phyloP scores from a whole-genome alignment of 1,284 basidiomycete genomes.

The Cryptococcus deneoformans region DNA sequence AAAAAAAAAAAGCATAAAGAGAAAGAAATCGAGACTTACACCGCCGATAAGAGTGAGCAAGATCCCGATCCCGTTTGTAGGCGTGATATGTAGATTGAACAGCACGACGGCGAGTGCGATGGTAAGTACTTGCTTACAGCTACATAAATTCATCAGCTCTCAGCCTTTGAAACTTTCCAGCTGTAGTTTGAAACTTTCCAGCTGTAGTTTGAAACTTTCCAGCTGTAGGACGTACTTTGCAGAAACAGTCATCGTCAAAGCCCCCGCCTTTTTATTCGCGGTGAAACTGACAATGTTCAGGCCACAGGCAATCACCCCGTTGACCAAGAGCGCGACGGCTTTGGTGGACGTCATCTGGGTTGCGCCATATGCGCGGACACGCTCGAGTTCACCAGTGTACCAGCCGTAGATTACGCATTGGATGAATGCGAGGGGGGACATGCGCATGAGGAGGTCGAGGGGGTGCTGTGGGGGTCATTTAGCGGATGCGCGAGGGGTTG shows the following conservation, averaged over 20 bases:
- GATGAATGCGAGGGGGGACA: slow-evolving; percentile 83
- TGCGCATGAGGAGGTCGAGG: slow-evolving; percentile 75
- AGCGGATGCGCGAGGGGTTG: neutral
- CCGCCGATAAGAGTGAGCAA: slow-evolving; percentile 76
- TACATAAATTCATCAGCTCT: no score
- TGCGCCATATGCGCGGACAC: slow-evolving; percentile 57
- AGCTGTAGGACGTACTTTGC: slow-evolving; percentile 49
- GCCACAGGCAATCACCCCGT: slow-evolving; percentile 82
- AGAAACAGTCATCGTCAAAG: slow-evolving; percentile 48
- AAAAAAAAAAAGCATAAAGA: no score
- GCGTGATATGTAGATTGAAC: slow-evolving; percentile 76
- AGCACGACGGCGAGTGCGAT: slow-evolving; percentile 77
- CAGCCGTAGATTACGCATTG: slow-evolving; percentile 76
- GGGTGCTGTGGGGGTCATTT: slow-evolving; percentile 61
- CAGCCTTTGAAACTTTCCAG: no score
- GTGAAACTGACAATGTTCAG: slow-evolving; percentile 90
- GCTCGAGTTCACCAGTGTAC: slow-evolving; percentile 70
- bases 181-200: no score
- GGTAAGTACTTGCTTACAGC: slow-evolving; percentile 89
- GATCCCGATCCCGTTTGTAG: slow-evolving; percentile 75
- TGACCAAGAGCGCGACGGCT: slow-evolving; percentile 62
- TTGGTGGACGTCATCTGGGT: slow-evolving; percentile 57
- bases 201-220: no score
- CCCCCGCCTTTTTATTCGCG: slow-evolving; percentile 83
- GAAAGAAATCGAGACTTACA: slow-evolving; percentile 46